Percentiles rank a stretch among this genome's conserved stretches.
Conservation (phyloP, 306 rosid genomes). For the Mucuna pruriens region DNA sequence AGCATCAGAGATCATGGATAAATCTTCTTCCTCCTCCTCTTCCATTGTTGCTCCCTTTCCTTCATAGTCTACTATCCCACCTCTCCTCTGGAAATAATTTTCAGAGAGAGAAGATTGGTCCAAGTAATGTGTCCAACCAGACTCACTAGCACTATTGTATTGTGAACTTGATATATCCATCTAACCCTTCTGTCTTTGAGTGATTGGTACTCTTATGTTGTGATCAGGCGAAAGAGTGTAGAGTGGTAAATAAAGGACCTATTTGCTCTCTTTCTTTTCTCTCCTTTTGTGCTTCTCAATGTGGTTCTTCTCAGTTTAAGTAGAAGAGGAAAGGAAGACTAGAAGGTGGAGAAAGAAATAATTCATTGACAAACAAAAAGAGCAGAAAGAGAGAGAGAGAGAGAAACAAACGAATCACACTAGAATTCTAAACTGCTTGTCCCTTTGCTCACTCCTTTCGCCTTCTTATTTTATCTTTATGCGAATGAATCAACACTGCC, state of each 20-base stretch:
- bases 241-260: slow-evolving; percentile 15
- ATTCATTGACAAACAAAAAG: slow-evolving; percentile 30
- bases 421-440: slow-evolving; percentile 71
- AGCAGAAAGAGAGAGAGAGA: slow-evolving; percentile 2
- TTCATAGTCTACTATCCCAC: slow-evolving; percentile 35
- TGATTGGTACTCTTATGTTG: not conserved
- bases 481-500: slow-evolving; percentile 79
- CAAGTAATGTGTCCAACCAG: slow-evolving; percentile 94
- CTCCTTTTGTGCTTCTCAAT: slow-evolving; percentile 32
- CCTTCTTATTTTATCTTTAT: slow-evolving; percentile 66
- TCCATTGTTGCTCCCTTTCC: slow-evolving; percentile 38
- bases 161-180: slow-evolving; percentile 75
- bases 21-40: slow-evolving; percentile 56
- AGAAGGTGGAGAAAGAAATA: slow-evolving; percentile 33
- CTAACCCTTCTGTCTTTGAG: slow-evolving; percentile 7
- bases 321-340: slow-evolving; percentile 45
- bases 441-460: slow-evolving; percentile 69
- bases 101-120: slow-evolving; percentile 67
- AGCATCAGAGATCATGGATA: slow-evolving; percentile 95
- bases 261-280: not conserved
- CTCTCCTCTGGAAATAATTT: slow-evolving; percentile 38
- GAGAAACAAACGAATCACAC: slow-evolving; percentile 59
- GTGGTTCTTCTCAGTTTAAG: slow-evolving; percentile 48
- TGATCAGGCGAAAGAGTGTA: slow-evolving; percentile 16
- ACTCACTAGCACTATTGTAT: slow-evolving; percentile 76